phyloP scores from a whole-genome alignment of 1,284 basidiomycete genomes.

The Tremellales sp. region DNA sequence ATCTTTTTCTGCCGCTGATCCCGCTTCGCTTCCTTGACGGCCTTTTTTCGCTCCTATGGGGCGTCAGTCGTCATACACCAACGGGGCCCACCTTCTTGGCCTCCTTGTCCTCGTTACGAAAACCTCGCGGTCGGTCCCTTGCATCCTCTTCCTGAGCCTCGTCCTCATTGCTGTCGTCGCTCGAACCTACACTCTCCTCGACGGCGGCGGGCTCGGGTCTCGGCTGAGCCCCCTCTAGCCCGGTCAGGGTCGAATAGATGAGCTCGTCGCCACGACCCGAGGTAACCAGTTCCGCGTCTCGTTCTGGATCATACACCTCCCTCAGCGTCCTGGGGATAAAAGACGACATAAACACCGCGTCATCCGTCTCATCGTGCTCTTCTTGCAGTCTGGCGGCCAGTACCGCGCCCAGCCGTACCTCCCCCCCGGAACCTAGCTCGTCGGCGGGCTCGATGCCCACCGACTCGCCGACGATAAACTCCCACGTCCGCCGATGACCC shows the following conservation, averaged over 20 bases:
- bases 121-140: conserved; percentile 65
- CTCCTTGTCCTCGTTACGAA: conserved; percentile 86
- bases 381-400: conserved; percentile 55
- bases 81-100: conserved; percentile 73
- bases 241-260: conserved; percentile 81
- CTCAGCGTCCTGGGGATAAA: conserved; percentile 91
- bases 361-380: conserved; percentile 55
- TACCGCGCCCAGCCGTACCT: conserved; percentile 40
- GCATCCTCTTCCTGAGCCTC: conserved; percentile 43
- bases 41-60: conserved; percentile 77
- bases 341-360: conserved; percentile 77
- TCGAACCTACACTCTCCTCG: conserved; percentile 35
- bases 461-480: conserved; percentile 70
- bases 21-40: conserved; percentile 75
- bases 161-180: conserved; percentile 45
- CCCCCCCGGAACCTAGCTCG: conserved; percentile 43
- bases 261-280: conserved; percentile 66
- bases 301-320: conserved; percentile 87
- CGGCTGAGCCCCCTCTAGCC: conserved; percentile 49
- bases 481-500: conserved; percentile 79
- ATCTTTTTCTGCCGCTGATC: conserved; percentile 89
- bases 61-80: not conserved
- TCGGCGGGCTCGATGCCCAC: conserved; percentile 26
- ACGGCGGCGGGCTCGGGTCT: not conserved
- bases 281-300: conserved; percentile 71